Base-by-base conservation (phyloP, 2,329 filamentous ascomycete genomes). In the Periconia sp. region DNA sequence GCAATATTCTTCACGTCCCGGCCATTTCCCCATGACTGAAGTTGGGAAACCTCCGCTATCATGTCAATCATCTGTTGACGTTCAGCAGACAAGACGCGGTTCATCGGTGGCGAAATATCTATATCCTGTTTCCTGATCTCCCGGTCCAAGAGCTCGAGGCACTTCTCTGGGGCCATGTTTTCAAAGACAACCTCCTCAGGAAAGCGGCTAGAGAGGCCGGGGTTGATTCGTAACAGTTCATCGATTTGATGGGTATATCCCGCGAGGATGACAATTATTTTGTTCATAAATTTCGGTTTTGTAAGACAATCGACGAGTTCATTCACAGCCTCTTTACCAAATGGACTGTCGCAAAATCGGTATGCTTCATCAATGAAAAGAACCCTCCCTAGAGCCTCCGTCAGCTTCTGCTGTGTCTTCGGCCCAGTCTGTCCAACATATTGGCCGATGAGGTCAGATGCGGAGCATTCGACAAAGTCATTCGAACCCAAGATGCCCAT, bases 321-420 rank as follows among this genome's bases (percentile, higher is more conserved):
- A 37, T 79, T 72, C 51, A 79, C 73, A 0, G 79, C 78, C 54
- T 80, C 78, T 46, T 82, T 79, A 0, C 80, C 83, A 59, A 82
- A 89, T 0, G 65, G 63, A 0, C 82, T 81, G 1, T 81, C 77
- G 0, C 71, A 74, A 1, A 90, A 77, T 0, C 86, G 78, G 58
- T 89, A 89, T 0, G 87, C 86, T 62, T 90, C 86, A 54, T 90
- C 87, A 6, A 90, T 79, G 52, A 90, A 85, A 0, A 90, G 76
- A 0, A 90, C 84, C 18, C 79, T 81, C 0, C 87, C 87, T 0
- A 89, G 76, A 0, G 80, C 82, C 20, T 76, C 79, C 47, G 88
- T 82, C 0, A 90, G 71, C 1, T 80, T 66, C n/a, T 80, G 73
- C 6, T 77, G 75, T 0, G 85, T 83, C 54, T 88, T 88, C 0